Conservation (phyloP, 1,139 yeast genomes). For the Saccharomyces hybrid region DNA sequence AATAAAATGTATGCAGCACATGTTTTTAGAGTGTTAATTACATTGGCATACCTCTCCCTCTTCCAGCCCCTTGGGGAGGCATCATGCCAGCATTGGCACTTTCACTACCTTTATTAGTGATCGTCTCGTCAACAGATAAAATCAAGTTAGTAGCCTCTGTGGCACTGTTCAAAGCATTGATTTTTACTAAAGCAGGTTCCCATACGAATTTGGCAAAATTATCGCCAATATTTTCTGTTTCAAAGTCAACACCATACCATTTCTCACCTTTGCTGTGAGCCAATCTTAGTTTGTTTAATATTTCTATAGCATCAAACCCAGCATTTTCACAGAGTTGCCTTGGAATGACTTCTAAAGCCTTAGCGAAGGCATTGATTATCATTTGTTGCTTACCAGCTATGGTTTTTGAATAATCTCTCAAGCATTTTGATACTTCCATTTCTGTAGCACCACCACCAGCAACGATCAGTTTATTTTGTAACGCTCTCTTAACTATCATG, state of each 20-base stretch:
- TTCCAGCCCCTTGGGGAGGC: conserved; percentile 40
- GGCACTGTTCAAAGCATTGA: conserved; percentile 90
- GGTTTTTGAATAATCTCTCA: conserved; percentile 78
- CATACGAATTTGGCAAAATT: conserved; percentile 84
- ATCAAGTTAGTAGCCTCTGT: conserved; percentile 96
- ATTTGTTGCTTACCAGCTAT: conserved; percentile 95
- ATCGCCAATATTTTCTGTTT: conserved; percentile 72
- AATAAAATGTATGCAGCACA: conserved; percentile 41
- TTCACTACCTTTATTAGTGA: conserved; percentile 64
- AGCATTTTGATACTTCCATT: conserved; percentile 86
- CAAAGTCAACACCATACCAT: conserved; percentile 91
- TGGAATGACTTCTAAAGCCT: conserved; percentile 91
- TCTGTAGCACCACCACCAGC: conserved; percentile 99
- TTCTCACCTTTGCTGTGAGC: conserved; percentile 88
- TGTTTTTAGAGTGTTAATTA: conserved; percentile 10
- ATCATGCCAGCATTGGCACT: conserved; percentile 47
- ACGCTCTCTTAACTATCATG: conserved; percentile 94
- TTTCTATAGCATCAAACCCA: conserved; percentile 92
- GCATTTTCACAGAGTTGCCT: conserved; percentile 97
- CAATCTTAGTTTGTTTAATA: conserved; percentile 82
- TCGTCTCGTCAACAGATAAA: conserved; percentile 91
- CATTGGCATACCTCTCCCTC: conserved; percentile 61
- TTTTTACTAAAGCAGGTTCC: conserved; percentile 95
- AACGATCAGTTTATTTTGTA: conserved; percentile 76
- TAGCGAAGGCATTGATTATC: conserved; percentile 84